Evolutionary conservation across 192 early-diverging fungal genomes (phyloP).

Genomic region (Phycomyces nitens): DNA sequence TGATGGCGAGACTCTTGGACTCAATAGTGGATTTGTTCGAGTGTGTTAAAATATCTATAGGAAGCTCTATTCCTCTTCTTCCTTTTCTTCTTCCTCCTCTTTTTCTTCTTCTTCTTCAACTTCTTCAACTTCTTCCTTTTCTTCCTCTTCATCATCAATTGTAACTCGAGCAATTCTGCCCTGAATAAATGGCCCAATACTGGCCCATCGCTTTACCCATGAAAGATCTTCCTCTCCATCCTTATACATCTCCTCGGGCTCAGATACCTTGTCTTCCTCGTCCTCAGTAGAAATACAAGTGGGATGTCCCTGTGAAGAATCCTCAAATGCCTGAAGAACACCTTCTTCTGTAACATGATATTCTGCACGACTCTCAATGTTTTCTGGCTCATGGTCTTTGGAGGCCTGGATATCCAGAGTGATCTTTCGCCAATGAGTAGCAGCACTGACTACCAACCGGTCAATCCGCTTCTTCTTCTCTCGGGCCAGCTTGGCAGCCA

Average conservation of each 20-base stretch:
- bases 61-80: too few relatives aligned
- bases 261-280: slow-evolving; percentile 21
- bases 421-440: slow-evolving; percentile 16
- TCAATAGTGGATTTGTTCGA: too few relatives aligned
- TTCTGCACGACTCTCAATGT: neutral
- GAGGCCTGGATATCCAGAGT: slow-evolving; percentile 3
- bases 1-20: too few relatives aligned
- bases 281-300: slow-evolving; percentile 40
- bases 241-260: slow-evolving; percentile 26
- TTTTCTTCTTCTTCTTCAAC: too few relatives aligned
- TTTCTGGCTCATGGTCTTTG: neutral
- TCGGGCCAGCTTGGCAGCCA: neutral
- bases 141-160: too few relatives aligned
- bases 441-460: slow-evolving; percentile 3
- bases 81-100: too few relatives aligned
- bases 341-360: slow-evolving; percentile 9
- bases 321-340: slow-evolving; percentile 24
- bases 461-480: slow-evolving; percentile 15
- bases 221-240: neutral
- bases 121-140: too few relatives aligned
- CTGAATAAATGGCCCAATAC: slow-evolving; percentile 48
- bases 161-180: slow-evolving; percentile 43
- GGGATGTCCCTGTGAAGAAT: slow-evolving; percentile 15
- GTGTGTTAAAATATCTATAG: too few relatives aligned
- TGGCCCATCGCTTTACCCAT: slow-evolving; percentile 53